Base-by-base conservation (phyloP, 495 filamentous ascomycete species). In the Neurospora sp. region DNA sequence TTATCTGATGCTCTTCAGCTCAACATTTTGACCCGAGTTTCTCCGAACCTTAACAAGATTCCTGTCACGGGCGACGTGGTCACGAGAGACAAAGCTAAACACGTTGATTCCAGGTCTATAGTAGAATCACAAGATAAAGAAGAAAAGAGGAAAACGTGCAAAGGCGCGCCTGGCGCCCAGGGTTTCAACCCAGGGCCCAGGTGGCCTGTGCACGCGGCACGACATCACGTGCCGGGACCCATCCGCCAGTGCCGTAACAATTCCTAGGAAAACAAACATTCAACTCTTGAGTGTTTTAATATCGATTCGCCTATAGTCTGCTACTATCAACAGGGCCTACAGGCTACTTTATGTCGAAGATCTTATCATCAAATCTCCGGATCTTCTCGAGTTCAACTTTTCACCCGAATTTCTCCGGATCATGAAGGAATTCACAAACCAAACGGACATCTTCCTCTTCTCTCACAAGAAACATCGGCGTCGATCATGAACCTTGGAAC, bases 321-420 rank as follows among this genome's bases (percentile, higher is more conserved):
- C 47, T 31, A 16, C 9, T 59, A 31, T 59, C 12, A 16, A 31
- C 22, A 16, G 2, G 53, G 53, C 3, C 22, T 16, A 31, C 8
- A 16, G 9, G 8, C 4, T 0, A 53, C 4, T 0, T 0, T 4
- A 35, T 65, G 4, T 0, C 6, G 10, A 10, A 22, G 20, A 31
- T 59, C 6, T 65, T 65, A 31, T 8, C 14, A 65, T 8, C 0
- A 16, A 4, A 18, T 4, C 2, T 65, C 8, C 27, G 27, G 6
- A 9, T 65, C 0, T 65, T 18, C 22, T 8, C 22, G 10, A 27
- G 27, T 35, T 7, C 27, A 65, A 16, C 12, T 35, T 65, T 16
- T 31, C 27, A 65, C 27, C 14, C 22, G 12, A 65, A 8, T 2
- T 0, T 65, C 53, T 18, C 27, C 14, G 27, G 27, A 61, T 8